Percentiles rank a stretch among this genome's conserved stretches.
phyloP scores from a whole-genome alignment of 805 yeast species.

The Cyberlindnera americana region DNA sequence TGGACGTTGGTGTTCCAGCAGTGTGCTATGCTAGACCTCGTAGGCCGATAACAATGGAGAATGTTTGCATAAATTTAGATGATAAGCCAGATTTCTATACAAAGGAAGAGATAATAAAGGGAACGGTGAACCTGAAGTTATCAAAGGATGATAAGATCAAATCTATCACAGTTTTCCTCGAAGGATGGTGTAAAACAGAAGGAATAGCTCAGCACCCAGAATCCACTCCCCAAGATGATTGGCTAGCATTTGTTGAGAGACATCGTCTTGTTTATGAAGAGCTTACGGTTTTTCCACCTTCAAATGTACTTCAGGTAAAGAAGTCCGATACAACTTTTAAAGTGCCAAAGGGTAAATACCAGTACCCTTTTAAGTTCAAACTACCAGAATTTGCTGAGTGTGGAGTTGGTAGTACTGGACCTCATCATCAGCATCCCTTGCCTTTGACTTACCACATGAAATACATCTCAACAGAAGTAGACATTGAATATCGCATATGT shows the following conservation, averaged over 20 bases:
- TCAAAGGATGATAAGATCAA: not conserved
- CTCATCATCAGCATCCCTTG: not conserved
- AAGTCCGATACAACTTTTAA: constrained; percentile 1
- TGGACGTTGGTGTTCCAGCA: not conserved
- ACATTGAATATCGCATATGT: not conserved
- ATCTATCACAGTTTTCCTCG: not conserved
- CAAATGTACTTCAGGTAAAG: not conserved
- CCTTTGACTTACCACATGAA: constrained; percentile 1
- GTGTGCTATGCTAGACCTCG: not conserved
- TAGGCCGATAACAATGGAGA: not conserved
- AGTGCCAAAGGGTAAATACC: not conserved
- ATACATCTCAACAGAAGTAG: constrained; percentile 1
- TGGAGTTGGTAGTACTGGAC: not conserved
- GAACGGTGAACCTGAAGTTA: not conserved
- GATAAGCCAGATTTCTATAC: not conserved
- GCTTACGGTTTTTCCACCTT: not conserved
- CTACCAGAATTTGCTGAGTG: not conserved
- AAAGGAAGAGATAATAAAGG: not conserved
- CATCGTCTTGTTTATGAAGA: not conserved
- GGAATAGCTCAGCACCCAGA: not conserved
- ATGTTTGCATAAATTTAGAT: not conserved
- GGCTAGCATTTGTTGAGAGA: not conserved
- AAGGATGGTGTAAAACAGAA: constrained; percentile 1
- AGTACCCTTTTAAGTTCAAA: not conserved
- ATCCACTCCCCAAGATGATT: not conserved